phyloP scores from a whole-genome alignment of 2,329 filamentous ascomycete genomes.

The Tothia fuscella region DNA sequence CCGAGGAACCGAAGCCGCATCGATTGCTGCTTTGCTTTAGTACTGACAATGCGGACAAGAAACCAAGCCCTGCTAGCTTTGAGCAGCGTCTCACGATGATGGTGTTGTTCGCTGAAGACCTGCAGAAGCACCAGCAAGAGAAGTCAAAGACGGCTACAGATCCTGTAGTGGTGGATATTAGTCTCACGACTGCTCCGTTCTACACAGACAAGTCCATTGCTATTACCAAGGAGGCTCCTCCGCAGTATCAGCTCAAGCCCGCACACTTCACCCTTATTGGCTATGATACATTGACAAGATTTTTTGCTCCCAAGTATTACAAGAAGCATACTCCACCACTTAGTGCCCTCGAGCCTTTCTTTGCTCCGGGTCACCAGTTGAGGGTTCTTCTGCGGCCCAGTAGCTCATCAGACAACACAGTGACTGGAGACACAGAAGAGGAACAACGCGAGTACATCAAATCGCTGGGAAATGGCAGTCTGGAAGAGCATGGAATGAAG shows the following conservation, averaged over 20 bases:
- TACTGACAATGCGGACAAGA: slow-evolving; percentile 54
- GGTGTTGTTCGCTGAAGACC: slow-evolving; percentile 51
- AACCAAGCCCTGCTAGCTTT: slow-evolving; percentile 56
- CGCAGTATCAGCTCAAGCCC: slow-evolving; percentile 23
- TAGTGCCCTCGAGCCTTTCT: slow-evolving; percentile 49
- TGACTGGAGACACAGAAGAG: slow-evolving; percentile 29
- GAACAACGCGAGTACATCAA: slow-evolving; percentile 45
- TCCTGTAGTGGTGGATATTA: slow-evolving; percentile 48
- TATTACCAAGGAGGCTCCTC: slow-evolving; percentile 34
- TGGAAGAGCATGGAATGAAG: slow-evolving; percentile 43
- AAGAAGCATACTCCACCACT: slow-evolving; percentile 33
- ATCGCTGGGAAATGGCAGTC: slow-evolving; percentile 32
- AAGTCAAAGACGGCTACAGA: slow-evolving; percentile 9
- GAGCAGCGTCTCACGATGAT: slow-evolving; percentile 59
- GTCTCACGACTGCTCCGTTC: slow-evolving; percentile 58
- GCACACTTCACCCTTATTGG: slow-evolving; percentile 58
- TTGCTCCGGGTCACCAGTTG: slow-evolving; percentile 45
- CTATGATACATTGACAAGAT: slow-evolving; percentile 63
- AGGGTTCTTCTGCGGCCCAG: slow-evolving; percentile 49
- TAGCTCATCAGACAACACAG: slow-evolving; percentile 18
- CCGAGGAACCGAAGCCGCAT: slow-evolving; percentile 17
- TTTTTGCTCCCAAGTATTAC: slow-evolving; percentile 66
- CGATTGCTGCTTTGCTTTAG: slow-evolving; percentile 48
- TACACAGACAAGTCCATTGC: slow-evolving; percentile 60
- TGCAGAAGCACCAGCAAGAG: slow-evolving; percentile 19